Conservation (phyloP, 2,329 filamentous ascomycete species). For the Colletotrichum melonis region DNA sequence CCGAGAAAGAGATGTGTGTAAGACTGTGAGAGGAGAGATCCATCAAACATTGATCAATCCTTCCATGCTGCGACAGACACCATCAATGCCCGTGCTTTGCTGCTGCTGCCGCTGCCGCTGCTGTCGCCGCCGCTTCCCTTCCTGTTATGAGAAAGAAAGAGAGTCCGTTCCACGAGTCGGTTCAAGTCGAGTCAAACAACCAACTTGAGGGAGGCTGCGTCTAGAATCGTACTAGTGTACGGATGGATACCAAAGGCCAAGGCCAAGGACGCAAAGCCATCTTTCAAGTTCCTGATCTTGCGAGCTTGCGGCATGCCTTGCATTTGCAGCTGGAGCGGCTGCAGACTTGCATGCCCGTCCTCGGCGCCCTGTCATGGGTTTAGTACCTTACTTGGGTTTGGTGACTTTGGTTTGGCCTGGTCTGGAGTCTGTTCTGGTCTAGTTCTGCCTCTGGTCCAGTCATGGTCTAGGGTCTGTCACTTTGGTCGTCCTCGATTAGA, state of each 20-base stretch:
- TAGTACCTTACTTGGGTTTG: not conserved
- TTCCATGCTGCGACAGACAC: constrained; percentile 38
- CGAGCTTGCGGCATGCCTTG: not conserved
- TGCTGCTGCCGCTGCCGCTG: not conserved
- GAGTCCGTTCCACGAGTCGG: not conserved
- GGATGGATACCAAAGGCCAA: not conserved
- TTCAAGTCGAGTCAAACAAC: not conserved
- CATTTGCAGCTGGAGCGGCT: constrained; percentile 17
- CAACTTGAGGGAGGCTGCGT: not conserved
- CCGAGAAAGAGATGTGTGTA: not conserved
- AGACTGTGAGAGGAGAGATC: constrained; percentile 21
- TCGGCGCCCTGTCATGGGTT: constrained; percentile 5
- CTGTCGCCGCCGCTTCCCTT: not conserved
- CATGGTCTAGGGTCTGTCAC: constrained; percentile 25
- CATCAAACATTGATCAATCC: constrained; percentile 47
- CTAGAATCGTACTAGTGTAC: not conserved
- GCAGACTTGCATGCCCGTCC: constrained; percentile 21
- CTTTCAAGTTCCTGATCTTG: not conserved
- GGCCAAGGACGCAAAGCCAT: constrained; percentile 1
- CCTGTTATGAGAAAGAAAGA: not conserved
- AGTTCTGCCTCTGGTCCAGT: not conserved
- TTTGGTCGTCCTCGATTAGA: constrained; percentile 30
- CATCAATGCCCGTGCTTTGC: constrained; percentile 37
- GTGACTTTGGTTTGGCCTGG: not conserved
- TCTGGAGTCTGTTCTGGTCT: not conserved